Percentiles rank a stretch among this genome's conserved stretches.
Evolutionary conservation across 2,329 filamentous ascomycete genomes (phyloP).

Genomic region (Hypoxylon sp.): DNA sequence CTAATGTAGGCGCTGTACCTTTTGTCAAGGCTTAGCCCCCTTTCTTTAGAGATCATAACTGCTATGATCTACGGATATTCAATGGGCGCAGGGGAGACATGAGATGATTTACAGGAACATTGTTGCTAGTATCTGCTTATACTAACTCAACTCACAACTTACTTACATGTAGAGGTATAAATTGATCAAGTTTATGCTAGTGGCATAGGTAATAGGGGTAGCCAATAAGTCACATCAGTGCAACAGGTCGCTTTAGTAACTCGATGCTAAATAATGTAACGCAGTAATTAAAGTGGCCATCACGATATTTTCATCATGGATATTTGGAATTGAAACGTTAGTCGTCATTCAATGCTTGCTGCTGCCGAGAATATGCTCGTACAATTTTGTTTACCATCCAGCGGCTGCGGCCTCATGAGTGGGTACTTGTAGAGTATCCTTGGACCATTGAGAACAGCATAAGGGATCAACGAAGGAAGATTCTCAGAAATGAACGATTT

Average conservation of each 20-base stretch:
- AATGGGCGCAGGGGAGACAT: slow-evolving; percentile 1
- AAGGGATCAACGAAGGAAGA: not conserved
- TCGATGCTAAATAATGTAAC: not conserved
- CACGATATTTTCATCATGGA: not conserved
- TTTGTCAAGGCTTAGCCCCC: not conserved
- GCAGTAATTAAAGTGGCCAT: not conserved
- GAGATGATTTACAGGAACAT: slow-evolving; percentile 18
- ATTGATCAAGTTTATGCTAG: not conserved
- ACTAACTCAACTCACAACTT: not conserved
- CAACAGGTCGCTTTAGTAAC: not conserved
- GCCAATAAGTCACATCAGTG: slow-evolving; percentile 6
- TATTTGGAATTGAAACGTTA: slow-evolving; percentile 19
- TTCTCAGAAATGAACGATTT: slow-evolving; percentile 1
- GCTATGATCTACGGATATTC: not conserved
- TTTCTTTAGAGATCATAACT: not conserved
- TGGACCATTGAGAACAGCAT: not conserved
- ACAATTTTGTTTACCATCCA: not conserved
- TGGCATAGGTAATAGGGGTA: slow-evolving; percentile 14
- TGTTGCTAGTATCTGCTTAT: not conserved
- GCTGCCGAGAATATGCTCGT: slow-evolving; percentile 1
- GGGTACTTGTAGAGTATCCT: not conserved
- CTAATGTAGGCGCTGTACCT: not conserved
- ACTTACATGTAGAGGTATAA: not conserved
- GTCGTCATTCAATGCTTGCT: slow-evolving; percentile 8
- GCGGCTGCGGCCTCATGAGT: not conserved